Base-by-base conservation (phyloP, 345 rosid species). In the Aquilaria malaccensis region DNA sequence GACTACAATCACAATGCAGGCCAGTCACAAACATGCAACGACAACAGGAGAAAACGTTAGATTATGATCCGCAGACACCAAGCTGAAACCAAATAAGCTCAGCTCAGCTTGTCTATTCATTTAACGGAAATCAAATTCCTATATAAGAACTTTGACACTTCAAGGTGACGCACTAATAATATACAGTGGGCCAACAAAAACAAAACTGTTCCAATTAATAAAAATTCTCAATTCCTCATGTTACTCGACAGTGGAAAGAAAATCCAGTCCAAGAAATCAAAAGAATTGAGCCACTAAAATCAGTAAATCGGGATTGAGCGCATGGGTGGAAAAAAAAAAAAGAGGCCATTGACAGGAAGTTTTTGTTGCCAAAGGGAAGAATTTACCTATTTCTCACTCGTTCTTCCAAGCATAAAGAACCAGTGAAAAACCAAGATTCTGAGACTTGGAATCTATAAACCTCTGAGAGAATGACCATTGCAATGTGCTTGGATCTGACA, bases 341-440 rank as follows among this genome's bases (percentile, higher is more conserved):
- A 85, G 79, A 66, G 70, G 77, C 76, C 70, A 72, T 80, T 69
- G 79, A 59, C 67, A 70, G 72, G 63, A 67, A 63, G 71, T 30
- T 70, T 72, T 15, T 65, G 87, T 85, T 76, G 82, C 87, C 77
- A 64, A 50, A 57, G 53, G 50, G 56, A 72, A 73, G 62, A 70
- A 59, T 64, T 64, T 67, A 72, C 1, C 58, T 52, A 63, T 65
- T 51, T 75, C 72, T 81, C 85, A 88, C 64, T 94, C 99, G 64
- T 75, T 88, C 89, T 85, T 94, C 95, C 97, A 90, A 62, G 96
- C 96, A 69, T 88, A 76, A 80, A 94, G 77, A 71, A 82, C 70
- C 78, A 94, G 74, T 7, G 96, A 80, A 78, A 87, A 94, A 55
- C 87, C 95, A 46, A 74, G 82, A 80, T 76, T 77, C 62, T 81